Percentiles rank a stretch among this genome's conserved stretches.
Evolutionary conservation across 2,329 filamentous ascomycete genomes (phyloP).

Genomic region (Monosporascus sp.): DNA sequence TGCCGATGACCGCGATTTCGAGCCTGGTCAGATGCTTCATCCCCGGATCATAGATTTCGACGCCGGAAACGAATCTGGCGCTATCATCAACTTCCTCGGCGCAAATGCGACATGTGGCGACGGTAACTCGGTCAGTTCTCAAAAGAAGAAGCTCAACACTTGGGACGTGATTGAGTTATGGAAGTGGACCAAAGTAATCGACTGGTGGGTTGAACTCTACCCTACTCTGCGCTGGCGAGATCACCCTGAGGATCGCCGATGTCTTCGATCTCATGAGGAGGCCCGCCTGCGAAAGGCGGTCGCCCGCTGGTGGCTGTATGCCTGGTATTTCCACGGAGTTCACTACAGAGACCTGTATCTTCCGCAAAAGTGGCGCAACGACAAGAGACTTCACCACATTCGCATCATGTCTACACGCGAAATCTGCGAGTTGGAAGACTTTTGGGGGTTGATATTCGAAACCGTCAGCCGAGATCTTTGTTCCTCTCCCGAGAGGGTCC

Average conservation of each 20-base stretch:
- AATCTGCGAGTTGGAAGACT: constrained; percentile 21
- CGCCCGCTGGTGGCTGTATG: constrained; percentile 51
- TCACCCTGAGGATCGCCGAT: constrained; percentile 38
- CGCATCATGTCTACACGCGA: constrained; percentile 21
- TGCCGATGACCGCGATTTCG: constrained; percentile 28
- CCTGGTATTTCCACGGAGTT: constrained; percentile 45
- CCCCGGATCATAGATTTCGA: constrained; percentile 19
- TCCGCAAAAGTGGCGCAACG: constrained; percentile 15
- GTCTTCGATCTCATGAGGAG: constrained; percentile 36
- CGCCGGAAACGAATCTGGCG: constrained; percentile 4
- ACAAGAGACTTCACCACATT: constrained; percentile 21
- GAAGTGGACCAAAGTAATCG: constrained; percentile 26
- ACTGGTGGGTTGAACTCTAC: constrained; percentile 34
- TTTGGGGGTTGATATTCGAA: constrained; percentile 17
- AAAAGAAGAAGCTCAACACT: constrained; percentile 17
- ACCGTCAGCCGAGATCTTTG: constrained; percentile 24
- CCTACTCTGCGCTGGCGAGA: constrained; percentile 41
- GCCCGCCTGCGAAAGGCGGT: constrained; percentile 44
- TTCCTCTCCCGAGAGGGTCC: constrained; percentile 19
- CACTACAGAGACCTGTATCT: constrained; percentile 21
- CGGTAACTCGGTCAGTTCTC: constrained; percentile 14
- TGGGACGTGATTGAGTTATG: constrained; percentile 25
- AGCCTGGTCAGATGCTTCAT: constrained; percentile 16
- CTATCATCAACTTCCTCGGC: constrained; percentile 12
- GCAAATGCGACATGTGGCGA: constrained; percentile 12